phyloP scores from a whole-genome alignment of 192 early-diverging fungal species.

The Diversispora epigaea region DNA sequence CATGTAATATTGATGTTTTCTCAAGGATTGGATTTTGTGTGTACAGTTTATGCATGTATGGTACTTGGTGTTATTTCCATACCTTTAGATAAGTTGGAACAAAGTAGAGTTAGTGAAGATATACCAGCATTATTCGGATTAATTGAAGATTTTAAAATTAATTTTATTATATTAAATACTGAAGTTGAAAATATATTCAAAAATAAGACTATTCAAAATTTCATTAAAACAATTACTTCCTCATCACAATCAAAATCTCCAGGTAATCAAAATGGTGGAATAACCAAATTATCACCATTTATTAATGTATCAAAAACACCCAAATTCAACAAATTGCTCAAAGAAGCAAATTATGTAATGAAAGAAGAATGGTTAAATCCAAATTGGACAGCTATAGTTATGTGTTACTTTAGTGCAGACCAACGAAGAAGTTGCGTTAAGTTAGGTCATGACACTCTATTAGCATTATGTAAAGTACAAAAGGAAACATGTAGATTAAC shows the following conservation, averaged over 20 bases:
- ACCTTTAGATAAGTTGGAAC: conserved; percentile 69
- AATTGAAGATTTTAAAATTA: conserved; percentile 60
- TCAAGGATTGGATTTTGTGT: conserved; percentile 68
- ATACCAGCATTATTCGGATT: conserved; percentile 62
- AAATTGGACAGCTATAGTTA: conserved; percentile 55
- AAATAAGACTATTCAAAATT: conserved; percentile 54
- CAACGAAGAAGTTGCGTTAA: conserved; percentile 44
- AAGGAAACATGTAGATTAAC: conserved; percentile 60
- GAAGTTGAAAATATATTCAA: conserved; percentile 68
- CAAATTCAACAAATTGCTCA: conserved; percentile 59
- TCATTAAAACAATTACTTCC: conserved; percentile 51
- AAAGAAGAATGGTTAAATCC: conserved; percentile 53
- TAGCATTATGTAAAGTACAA: conserved; percentile 63
- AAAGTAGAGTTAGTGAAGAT: conserved; percentile 63
- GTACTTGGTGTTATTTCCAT: conserved; percentile 74
- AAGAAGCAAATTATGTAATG: conserved; percentile 57
- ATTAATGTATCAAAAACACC: conserved; percentile 67
- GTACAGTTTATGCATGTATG: conserved; percentile 76
- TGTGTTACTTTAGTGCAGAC: conserved; percentile 54
- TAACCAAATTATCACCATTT: conserved; percentile 55
- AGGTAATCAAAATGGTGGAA: conserved; percentile 30
- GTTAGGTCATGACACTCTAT: conserved; percentile 54
- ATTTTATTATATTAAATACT: conserved; percentile 60
- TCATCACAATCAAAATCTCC: not conserved
- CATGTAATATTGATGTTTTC: conserved; percentile 65